A percentile compares a stretch with the other conserved stretches of the same genome.
phyloP scores from a whole-genome alignment of 2,329 filamentous ascomycete genomes.

The Nigrospora oryzae region DNA sequence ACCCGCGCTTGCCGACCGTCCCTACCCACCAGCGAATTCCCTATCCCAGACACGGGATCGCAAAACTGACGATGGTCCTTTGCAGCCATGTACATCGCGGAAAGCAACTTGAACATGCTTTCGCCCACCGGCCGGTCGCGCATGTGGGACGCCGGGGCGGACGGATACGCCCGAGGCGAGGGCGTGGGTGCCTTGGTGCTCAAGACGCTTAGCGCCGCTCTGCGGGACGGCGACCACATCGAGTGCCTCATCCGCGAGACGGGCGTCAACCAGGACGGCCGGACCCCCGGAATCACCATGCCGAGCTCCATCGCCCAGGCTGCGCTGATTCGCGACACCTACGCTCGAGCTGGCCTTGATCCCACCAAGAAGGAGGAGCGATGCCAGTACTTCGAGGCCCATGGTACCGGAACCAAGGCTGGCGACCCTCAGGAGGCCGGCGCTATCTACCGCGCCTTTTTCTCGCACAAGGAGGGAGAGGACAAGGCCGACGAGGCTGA shows the following conservation, averaged over 20 bases:
- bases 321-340: conserved; percentile 19
- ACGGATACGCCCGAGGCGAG: conserved; percentile 21
- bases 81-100: background rate
- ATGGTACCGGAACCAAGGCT: conserved; percentile 37
- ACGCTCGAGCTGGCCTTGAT: conserved; percentile 19
- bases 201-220: conserved; percentile 27
- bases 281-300: conserved; percentile 29
- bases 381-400: conserved; percentile 26
- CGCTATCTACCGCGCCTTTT: conserved; percentile 21
- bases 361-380: conserved; percentile 1
- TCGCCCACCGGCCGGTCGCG: conserved; percentile 14
- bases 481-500: background rate
- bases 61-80: no score
- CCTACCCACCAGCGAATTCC: no score
- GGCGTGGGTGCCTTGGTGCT: conserved; percentile 29
- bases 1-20: conserved; percentile 5
- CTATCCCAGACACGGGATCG: no score
- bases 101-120: conserved; percentile 5
- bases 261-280: conserved; percentile 26
- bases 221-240: conserved; percentile 24
- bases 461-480: background rate
- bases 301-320: conserved; percentile 24
- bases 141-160: conserved; percentile 23
- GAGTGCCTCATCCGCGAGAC: conserved; percentile 22
- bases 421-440: conserved; percentile 37